These are phyloP conservation scores for Diaporthe sp. DNA, from an alignment of 2,329 filamentous ascomycete species.

Conservation along the genomic window DNA sequence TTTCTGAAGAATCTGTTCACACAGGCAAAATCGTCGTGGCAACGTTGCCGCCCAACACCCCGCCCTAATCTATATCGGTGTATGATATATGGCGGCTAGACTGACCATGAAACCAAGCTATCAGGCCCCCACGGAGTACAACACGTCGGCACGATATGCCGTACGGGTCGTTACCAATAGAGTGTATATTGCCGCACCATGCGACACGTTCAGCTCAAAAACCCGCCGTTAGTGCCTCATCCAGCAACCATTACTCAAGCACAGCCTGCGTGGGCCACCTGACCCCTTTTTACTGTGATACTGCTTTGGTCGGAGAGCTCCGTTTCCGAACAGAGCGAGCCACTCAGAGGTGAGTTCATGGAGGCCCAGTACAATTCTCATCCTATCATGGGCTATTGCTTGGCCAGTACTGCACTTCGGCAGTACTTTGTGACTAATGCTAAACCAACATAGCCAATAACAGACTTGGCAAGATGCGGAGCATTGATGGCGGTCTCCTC, in stretches of 20 bases:
- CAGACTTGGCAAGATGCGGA: neutral
- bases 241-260: conserved; percentile 8
- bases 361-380: neutral
- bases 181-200: conserved; percentile 23
- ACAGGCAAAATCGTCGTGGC: neutral
- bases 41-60: conserved; percentile 6
- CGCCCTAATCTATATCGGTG: neutral
- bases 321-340: conserved; percentile 4
- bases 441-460: neutral
- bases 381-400: neutral
- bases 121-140: neutral
- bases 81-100: conserved; percentile 21
- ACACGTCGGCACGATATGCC: conserved; percentile 3
- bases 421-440: neutral
- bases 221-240: neutral
- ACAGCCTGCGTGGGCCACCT: neutral
- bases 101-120: conserved; percentile 17
- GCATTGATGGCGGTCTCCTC: neutral
- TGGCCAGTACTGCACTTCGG: conserved; percentile 9
- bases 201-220: neutral
- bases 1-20: neutral
- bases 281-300: conserved; percentile 10
- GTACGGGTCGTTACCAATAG: conserved; percentile 18
- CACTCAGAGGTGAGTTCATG: neutral
- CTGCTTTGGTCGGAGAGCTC: neutral